Evolutionary conservation across 179 eudicot species (phyloP).

Genomic region (Silene noctiflora): DNA sequence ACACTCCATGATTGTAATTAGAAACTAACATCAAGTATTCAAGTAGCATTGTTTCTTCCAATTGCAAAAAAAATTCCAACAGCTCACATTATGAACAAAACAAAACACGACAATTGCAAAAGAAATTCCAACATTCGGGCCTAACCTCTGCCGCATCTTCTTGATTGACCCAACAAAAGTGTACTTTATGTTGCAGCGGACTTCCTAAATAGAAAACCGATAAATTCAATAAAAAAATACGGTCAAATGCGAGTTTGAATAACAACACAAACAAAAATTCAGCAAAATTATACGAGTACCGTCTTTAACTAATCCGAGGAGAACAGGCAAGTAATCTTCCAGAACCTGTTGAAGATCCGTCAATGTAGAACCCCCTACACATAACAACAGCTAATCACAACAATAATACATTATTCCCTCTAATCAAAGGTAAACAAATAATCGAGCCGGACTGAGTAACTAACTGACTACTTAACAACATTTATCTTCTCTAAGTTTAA

Average conservation of each 20-base stretch:
- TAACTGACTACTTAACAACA: no score
- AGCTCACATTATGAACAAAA: no score
- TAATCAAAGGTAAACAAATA: no score
- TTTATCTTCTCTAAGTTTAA: no score
- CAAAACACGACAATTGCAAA: background rate
- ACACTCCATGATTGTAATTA: background rate
- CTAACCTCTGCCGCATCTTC: conserved; percentile 89
- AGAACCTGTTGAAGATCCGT: conserved; percentile 92
- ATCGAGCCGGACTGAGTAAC: no score
- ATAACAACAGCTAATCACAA: background rate
- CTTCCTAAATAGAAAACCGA: conserved; percentile 55
- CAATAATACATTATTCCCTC: no score
- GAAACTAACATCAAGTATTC: background rate
- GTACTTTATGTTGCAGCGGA: conserved; percentile 80
- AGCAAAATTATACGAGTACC: conserved; percentile 40
- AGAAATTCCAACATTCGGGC: background rate
- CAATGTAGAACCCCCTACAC: conserved; percentile 86
- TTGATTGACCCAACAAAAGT: conserved; percentile 89
- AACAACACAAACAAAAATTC: background rate
- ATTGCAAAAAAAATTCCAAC: background rate
- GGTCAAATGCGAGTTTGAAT: background rate
- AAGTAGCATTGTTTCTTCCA: background rate
- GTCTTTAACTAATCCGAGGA: conserved; percentile 90
- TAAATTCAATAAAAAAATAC: background rate
- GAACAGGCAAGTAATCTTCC: conserved; percentile 88